These are phyloP conservation scores for Backusella sp. DNA, from an alignment of 192 early-diverging fungal species.

Conservation along the genomic window DNA sequence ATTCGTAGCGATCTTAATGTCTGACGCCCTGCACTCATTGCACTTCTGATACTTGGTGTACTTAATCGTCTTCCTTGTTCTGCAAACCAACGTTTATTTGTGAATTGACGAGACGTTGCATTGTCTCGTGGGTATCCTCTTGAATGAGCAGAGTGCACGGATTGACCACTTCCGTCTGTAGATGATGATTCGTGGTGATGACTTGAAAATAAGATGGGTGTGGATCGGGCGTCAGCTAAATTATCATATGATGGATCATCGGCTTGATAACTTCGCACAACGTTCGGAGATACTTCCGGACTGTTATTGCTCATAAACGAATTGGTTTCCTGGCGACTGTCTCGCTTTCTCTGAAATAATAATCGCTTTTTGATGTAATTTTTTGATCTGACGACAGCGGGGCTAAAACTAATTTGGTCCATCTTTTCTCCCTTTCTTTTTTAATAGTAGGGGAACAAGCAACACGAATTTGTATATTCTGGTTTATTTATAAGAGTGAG, in stretches of 20 bases:
- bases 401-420: not conserved
- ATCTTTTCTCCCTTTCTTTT: conserved; percentile 5
- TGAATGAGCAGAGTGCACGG: not conserved
- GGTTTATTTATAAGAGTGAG: not conserved
- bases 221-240: not conserved
- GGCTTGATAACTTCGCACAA: not conserved
- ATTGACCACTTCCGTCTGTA: not conserved
- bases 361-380: not conserved
- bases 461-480: not conserved
- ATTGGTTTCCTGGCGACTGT: not conserved
- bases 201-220: not conserved
- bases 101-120: not conserved
- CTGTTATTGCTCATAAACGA: not conserved
- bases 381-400: conserved; percentile 1
- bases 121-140: not conserved
- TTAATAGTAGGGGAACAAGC: not conserved
- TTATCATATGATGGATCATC: conserved; percentile 7
- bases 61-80: not conserved
- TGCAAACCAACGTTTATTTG: not conserved
- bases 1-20: not conserved
- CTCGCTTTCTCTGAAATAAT: not conserved
- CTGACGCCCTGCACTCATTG: not conserved
- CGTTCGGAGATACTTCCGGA: not conserved
- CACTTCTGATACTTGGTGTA: conserved; percentile 5
- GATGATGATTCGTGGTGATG: not conserved